A percentile compares a stretch with the other conserved stretches of the same genome.
These are phyloP conservation scores for Phytopythium litorale DNA, from an alignment of 352 stramenopile genomes.

Conservation along the genomic window DNA sequence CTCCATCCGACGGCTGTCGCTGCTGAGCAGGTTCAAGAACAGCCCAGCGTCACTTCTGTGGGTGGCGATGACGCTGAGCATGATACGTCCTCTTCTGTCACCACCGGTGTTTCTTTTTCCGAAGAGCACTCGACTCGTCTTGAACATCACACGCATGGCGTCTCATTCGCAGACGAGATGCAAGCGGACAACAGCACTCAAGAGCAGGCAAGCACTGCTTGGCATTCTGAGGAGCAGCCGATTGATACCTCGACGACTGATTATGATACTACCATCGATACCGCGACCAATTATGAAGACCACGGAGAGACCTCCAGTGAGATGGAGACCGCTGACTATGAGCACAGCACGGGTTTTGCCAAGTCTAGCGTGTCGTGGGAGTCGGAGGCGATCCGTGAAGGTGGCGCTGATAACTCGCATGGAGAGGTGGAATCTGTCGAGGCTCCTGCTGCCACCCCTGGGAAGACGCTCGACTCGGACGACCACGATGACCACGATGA, in stretches of 20 bases:
- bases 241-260: not conserved
- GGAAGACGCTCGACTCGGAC: constrained; percentile 1
- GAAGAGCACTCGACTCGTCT: not conserved
- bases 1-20: not conserved
- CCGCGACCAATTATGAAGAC: not conserved
- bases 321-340: not conserved
- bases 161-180: constrained; percentile 4
- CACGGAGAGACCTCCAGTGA: not conserved
- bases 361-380: constrained; percentile 5
- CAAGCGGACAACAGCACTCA: not conserved
- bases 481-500: constrained; percentile 3
- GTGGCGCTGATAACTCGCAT: not conserved
- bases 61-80: not conserved
- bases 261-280: not conserved
- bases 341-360: not conserved
- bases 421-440: not conserved
- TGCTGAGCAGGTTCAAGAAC: not conserved
- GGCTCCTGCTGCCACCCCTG: not conserved
- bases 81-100: not conserved
- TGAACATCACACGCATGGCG: constrained; percentile 3
- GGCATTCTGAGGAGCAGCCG: not conserved
- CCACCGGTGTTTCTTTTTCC: not conserved
- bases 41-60: not conserved
- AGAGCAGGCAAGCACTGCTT: not conserved
- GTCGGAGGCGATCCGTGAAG: not conserved